Conservation (phyloP, 257 asterid species). For the Orobanche coerulescens region DNA sequence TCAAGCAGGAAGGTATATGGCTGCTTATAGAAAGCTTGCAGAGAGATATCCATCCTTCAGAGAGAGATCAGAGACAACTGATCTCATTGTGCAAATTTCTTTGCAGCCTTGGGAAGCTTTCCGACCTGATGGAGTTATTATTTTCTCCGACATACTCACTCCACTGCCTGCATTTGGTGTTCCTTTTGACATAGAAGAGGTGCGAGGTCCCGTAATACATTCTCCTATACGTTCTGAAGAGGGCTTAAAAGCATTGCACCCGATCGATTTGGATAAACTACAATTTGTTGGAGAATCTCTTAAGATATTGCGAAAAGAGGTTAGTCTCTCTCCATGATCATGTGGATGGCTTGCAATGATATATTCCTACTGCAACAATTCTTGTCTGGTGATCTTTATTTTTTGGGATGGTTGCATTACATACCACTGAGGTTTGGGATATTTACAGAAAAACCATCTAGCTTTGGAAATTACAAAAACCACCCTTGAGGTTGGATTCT, state of each 20-base stretch:
- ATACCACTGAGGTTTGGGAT: not conserved
- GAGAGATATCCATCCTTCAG: slow-evolving; percentile 95
- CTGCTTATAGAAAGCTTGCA: slow-evolving; percentile 87
- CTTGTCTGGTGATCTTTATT: not conserved
- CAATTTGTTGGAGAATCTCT: slow-evolving; percentile 88
- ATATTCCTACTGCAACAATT: not conserved
- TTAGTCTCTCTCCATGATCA: slow-evolving; percentile 13
- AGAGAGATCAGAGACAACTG: slow-evolving; percentile 98
- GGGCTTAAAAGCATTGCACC: slow-evolving; percentile 63
- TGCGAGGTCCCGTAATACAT: slow-evolving; percentile 79
- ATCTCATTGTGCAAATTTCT: slow-evolving; percentile 97
- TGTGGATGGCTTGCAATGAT: not conserved
- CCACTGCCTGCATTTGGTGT: slow-evolving; percentile 98
- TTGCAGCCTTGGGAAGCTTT: slow-evolving; percentile 99
- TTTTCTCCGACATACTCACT: slow-evolving; percentile 94
- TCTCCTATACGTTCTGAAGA: slow-evolving; percentile 75
- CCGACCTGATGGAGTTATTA: slow-evolving; percentile 90
- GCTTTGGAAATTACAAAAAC: not conserved
- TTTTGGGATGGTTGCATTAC: not conserved
- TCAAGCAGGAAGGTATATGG: slow-evolving; percentile 99
- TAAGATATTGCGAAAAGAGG: slow-evolving; percentile 66
- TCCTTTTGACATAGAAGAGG: slow-evolving; percentile 91
- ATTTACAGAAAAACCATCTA: not conserved
- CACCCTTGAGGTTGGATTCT: not conserved
- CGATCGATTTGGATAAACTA: slow-evolving; percentile 73